phyloP scores from a whole-genome alignment of 176 grass and related monocot species.

The Oryza brachyantha region DNA sequence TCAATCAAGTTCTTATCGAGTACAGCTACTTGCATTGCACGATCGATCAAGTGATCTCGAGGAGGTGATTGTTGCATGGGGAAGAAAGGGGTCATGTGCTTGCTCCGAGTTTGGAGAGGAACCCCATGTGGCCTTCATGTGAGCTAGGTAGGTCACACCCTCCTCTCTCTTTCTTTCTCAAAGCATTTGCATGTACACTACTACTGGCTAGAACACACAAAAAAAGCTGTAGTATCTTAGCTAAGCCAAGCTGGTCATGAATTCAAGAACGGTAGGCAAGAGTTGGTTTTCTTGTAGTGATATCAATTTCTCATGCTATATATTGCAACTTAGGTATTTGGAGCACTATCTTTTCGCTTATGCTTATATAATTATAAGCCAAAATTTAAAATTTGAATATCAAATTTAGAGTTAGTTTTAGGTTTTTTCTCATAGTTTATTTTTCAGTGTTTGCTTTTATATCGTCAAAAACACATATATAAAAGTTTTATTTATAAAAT shows the following conservation, averaged over 20 bases:
- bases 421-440: too few relatives aligned
- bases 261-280: not conserved
- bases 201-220: not conserved
- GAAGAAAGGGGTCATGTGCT: constrained; percentile 30
- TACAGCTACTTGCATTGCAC: not conserved
- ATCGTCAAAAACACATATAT: too few relatives aligned
- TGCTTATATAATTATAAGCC: too few relatives aligned
- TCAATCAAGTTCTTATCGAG: not conserved
- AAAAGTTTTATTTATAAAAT: too few relatives aligned
- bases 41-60: not conserved
- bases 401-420: too few relatives aligned
- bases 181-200: not conserved
- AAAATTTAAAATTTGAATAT: too few relatives aligned
- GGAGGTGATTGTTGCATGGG: too few relatives aligned
- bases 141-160: not conserved
- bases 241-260: not conserved
- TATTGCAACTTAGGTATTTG: not conserved
- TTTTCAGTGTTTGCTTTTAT: too few relatives aligned
- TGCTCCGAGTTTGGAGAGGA: constrained; percentile 31
- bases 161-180: not conserved
- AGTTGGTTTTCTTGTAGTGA: not conserved
- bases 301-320: not conserved
- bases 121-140: constrained; percentile 46
- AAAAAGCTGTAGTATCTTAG: not conserved
- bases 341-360: too few relatives aligned